Conservation (phyloP, 2,329 filamentous ascomycete genomes). For the Hymenoscyphus scutula region DNA sequence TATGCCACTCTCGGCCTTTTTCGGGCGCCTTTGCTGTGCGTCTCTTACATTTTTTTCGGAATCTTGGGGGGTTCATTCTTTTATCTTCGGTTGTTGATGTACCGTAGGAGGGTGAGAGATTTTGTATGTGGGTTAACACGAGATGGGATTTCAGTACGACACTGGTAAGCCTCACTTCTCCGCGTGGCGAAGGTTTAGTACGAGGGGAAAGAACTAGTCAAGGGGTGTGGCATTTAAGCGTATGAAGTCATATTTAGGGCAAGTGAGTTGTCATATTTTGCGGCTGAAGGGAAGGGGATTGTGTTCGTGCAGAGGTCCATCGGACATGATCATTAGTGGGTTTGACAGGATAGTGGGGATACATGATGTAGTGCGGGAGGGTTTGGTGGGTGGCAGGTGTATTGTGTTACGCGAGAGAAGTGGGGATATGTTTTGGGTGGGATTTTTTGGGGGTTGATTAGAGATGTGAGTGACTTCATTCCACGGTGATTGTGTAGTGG, state of each 20-base stretch:
- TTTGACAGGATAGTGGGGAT: not conserved
- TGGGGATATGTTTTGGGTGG: not conserved
- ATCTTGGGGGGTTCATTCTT: no score
- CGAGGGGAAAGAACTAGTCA: not conserved
- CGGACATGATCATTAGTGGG: not conserved
- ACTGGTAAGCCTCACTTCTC: slow-evolving; percentile 5
- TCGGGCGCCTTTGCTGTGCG: no score
- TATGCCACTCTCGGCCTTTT: no score
- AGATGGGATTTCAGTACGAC: not conserved
- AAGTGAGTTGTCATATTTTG: not conserved
- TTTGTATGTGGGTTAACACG: slow-evolving; percentile 7
- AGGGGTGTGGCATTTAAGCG: no score
- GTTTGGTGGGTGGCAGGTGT: not conserved
- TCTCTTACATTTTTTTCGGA: no score
- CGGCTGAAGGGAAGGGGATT: not conserved
- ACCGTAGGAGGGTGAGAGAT: not conserved
- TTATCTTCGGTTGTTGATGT: no score
- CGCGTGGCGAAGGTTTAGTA: not conserved
- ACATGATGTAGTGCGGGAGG: not conserved
- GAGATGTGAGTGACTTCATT: not conserved
- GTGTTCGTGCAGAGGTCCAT: not conserved
- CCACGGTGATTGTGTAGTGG: not conserved
- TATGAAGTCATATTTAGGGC: slow-evolving; percentile 1
- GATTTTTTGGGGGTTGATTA: not conserved
- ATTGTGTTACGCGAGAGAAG: not conserved